A percentile compares a stretch with the other conserved stretches of the same genome.
Evolutionary conservation across 805 yeast species (phyloP).

Genomic region (Yamadazyma akitaensis): DNA sequence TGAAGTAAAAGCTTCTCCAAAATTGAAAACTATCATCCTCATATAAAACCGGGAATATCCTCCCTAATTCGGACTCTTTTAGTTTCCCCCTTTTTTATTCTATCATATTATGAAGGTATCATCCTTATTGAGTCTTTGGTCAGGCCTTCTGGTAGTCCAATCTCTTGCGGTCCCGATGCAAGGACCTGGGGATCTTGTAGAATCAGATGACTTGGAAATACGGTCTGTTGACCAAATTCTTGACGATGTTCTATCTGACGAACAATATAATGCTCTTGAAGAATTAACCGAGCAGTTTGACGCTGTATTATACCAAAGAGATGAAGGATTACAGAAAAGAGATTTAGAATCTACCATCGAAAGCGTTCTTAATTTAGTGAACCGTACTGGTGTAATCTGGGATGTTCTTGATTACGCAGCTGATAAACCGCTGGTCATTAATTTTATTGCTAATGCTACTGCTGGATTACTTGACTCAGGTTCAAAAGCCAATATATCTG

Average conservation of each 20-base stretch:
- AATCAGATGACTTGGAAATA: background rate
- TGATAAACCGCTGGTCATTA: conserved; percentile 25
- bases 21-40: background rate
- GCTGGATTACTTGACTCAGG: conserved; percentile 11
- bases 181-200: background rate
- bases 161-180: conserved; percentile 2
- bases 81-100: background rate
- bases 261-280: conserved; percentile 9
- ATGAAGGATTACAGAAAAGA: conserved; percentile 15
- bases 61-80: background rate
- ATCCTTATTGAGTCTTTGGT: conserved; percentile 3
- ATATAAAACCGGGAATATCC: background rate
- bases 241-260: conserved; percentile 8
- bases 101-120: background rate
- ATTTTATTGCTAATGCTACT: conserved; percentile 31
- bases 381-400: conserved; percentile 33
- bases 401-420: conserved; percentile 34
- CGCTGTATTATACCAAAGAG: background rate
- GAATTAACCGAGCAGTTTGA: conserved; percentile 12
- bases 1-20: conserved; percentile 1
- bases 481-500: conserved; percentile 4
- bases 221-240: background rate
- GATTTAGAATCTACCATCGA: conserved; percentile 23
- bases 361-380: conserved; percentile 21
- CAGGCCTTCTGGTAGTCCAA: background rate